A percentile compares a stretch with the other conserved stretches of the same genome.
These are phyloP conservation scores for Cymbidium sinense DNA, from an alignment of 106 monocot species.

Conservation along the genomic window DNA sequence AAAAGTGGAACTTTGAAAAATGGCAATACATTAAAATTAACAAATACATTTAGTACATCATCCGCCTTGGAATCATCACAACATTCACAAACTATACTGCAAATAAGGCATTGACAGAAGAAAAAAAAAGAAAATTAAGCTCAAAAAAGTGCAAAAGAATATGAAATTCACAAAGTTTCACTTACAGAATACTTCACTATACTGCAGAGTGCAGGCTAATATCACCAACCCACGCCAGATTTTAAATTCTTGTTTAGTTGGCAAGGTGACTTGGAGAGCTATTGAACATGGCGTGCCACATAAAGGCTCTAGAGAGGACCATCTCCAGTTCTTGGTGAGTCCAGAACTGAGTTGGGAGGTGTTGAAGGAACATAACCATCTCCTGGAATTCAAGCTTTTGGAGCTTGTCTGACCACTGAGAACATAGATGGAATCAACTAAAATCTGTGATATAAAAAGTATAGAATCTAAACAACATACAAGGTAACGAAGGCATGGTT, in stretches of 20 bases:
- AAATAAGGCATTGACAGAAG: too few species aligned
- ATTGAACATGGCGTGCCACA: slow-evolving; percentile 99
- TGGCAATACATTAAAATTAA: too few species aligned
- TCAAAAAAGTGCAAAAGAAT: slow-evolving; percentile 1
- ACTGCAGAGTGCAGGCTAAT: background rate
- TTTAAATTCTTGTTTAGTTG: slow-evolving; percentile 23
- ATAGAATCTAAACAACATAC: too few species aligned
- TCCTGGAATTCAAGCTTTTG: slow-evolving; percentile 94
- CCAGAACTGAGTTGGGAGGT: slow-evolving; percentile 87
- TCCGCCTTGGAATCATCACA: too few species aligned
- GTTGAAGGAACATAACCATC: slow-evolving; percentile 99
- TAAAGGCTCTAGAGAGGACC: slow-evolving; percentile 92
- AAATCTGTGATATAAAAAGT: background rate
- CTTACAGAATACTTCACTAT: background rate
- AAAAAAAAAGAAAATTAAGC: background rate
- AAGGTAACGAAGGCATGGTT: too few species aligned
- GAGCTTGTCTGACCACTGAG: slow-evolving; percentile 92
- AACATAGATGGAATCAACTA: background rate
- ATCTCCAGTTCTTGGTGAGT: slow-evolving; percentile 90
- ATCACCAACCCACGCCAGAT: background rate
- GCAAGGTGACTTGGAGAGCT: slow-evolving; percentile 87
- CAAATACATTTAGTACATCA: too few species aligned
- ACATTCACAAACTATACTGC: too few species aligned
- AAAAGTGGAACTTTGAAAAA: too few species aligned
- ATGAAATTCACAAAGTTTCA: background rate